Evolutionary conservation across 805 yeast species (phyloP), one percentile per base, ranked within the genome.

Genomic region (Kodamaea neixiangensis): DNA sequence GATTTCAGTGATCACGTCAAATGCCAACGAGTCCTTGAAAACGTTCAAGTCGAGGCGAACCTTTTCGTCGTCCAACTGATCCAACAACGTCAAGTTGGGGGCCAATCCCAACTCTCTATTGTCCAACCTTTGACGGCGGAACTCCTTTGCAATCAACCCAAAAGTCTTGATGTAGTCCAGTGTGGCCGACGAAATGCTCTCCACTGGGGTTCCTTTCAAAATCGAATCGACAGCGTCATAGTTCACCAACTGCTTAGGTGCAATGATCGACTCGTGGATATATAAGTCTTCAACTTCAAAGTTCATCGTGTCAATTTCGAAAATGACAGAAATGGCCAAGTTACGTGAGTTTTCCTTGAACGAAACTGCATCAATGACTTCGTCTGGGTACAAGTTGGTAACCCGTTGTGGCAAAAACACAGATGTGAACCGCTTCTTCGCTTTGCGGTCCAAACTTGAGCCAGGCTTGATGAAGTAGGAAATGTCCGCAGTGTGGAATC

Each of bases 361-460:
- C 2, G 90, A 83, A 35, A 82, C 69, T 19, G 78, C 59, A 5
- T 82, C 79, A 59, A 81, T 82, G 19, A 93, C 75, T 43, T 79
- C 78, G 41, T 73, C 72, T 7, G 97, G 97, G 57, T 86, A 79
- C 58, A 91, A 75, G 52, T 85, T 81, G 41, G 83, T 80, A 22
- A 79, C 75, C 54, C 79, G 80, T 64, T 92, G 97, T 11, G 96
- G 94, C 66, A 92, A 78, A 62, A 85, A 87, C 3, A 93, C 97
- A 6, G 97, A 84, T 3, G 93, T 82, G 1, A 96, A 90, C 65
- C 98, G 81, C 72, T 89, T 91, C 68, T 89, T 88, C 0, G 96
- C 87, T 65, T 93, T 91, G 54, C 92, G 84, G 63, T 94, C 99
- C 54, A 93, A 72, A 7, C 82, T 71, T 0, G 96, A 82, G 13